These are phyloP conservation scores for Botrytis fragariae DNA, from an alignment of 2,329 filamentous ascomycete genomes.

Conservation along the genomic window DNA sequence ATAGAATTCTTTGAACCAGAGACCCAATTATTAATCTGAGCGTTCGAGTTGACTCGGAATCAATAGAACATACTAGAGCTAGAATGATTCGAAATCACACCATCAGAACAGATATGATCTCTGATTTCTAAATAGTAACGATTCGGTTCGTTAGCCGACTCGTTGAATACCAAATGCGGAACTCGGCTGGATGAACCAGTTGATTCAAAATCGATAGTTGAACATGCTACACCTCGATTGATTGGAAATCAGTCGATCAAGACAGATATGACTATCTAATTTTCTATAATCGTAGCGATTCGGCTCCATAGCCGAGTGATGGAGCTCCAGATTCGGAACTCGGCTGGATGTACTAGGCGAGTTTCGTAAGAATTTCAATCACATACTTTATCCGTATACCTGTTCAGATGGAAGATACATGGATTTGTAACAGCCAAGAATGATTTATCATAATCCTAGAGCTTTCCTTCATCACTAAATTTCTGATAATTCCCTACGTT, in stretches of 20 bases:
- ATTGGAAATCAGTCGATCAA: neutral
- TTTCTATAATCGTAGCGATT: neutral
- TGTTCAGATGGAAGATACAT: neutral
- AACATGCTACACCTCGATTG: neutral
- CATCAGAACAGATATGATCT: neutral
- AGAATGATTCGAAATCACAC: neutral
- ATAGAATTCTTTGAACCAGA: neutral
- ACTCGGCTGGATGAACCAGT: neutral
- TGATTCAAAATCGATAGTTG: neutral
- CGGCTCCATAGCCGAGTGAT: neutral
- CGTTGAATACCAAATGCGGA: no score
- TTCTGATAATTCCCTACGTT: fast-evolving
- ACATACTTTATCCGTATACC: neutral
- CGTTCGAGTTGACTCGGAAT: neutral
- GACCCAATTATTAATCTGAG: neutral
- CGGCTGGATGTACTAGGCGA: neutral
- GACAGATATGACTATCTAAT: neutral
- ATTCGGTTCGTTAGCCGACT: no score
- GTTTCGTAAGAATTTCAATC: neutral
- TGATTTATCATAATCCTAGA: neutral
- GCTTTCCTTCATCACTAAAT: neutral
- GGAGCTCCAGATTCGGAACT: neutral
- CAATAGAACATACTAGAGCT: neutral
- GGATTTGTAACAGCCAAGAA: neutral
- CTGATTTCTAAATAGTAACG: no score